Evolutionary conservation across 176 grass and related monocot genomes (phyloP).

Genomic region (Phoenix roebelenii): DNA sequence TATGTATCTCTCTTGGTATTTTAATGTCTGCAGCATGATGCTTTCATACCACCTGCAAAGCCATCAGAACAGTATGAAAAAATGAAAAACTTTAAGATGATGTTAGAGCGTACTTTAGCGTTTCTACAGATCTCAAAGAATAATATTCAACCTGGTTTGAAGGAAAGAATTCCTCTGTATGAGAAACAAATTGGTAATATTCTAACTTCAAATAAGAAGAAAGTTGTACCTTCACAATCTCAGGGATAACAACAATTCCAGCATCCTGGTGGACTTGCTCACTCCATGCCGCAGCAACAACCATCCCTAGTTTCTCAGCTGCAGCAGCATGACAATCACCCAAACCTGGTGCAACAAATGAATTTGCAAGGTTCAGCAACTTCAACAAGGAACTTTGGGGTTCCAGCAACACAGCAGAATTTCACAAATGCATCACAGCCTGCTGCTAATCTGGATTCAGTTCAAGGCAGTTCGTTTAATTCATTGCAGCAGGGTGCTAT

Average conservation of each 20-base stretch:
- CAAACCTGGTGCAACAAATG: constrained; percentile 51
- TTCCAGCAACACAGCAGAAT: neutral
- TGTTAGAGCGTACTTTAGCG: constrained; percentile 41
- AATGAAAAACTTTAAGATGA: constrained; percentile 45
- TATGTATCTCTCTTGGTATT: neutral
- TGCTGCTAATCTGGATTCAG: neutral
- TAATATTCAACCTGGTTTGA: constrained; percentile 35
- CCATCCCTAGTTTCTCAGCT: constrained; percentile 32
- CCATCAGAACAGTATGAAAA: constrained; percentile 48
- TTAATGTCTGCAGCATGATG: constrained; percentile 28
- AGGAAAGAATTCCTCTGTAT: constrained; percentile 37
- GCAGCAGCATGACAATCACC: constrained; percentile 53
- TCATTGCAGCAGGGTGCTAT: neutral
- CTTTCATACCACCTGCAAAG: constrained; percentile 23
- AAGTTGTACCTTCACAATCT: constrained; percentile 20
- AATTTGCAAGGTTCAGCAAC: constrained; percentile 32
- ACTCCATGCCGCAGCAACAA: constrained; percentile 40
- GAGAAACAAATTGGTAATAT: constrained; percentile 58
- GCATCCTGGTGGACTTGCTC: constrained; percentile 39
- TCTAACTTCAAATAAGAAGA: constrained; percentile 49
- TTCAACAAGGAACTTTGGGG: constrained; percentile 10
- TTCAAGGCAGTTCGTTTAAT: neutral
- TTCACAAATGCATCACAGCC: neutral
- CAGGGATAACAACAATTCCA: constrained; percentile 32
- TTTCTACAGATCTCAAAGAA: constrained; percentile 40